These are phyloP conservation scores for Isoetes engelmannii DNA, from an alignment of 83 land plant species.

Conservation along the genomic window DNA sequence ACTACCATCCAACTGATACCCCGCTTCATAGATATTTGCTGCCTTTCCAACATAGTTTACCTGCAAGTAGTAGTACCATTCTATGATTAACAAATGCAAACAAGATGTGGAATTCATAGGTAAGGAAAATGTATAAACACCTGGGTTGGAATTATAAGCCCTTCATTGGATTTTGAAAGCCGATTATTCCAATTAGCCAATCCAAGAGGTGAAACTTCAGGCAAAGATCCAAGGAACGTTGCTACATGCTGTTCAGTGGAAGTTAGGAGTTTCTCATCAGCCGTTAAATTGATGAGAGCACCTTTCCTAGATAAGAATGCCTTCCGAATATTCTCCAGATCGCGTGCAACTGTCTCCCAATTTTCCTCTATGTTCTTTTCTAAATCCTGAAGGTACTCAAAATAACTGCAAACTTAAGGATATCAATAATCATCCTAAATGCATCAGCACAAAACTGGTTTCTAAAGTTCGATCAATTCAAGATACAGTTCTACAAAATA, in stretches of 20 bases:
- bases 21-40: constrained; percentile 77
- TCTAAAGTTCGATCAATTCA: not conserved
- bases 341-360: constrained; percentile 64
- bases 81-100: no score
- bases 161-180: constrained; percentile 68
- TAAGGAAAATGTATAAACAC: constrained; percentile 15
- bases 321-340: constrained; percentile 74
- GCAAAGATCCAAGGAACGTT: constrained; percentile 71
- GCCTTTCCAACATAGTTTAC: constrained; percentile 99
- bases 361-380: constrained; percentile 85
- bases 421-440: not conserved
- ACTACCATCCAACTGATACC: constrained; percentile 88
- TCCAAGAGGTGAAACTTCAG: constrained; percentile 29
- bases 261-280: constrained; percentile 66
- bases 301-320: constrained; percentile 59
- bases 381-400: constrained; percentile 66
- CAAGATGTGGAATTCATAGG: no score
- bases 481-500: not conserved
- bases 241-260: constrained; percentile 48
- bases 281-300: constrained; percentile 78
- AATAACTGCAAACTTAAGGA: constrained; percentile 47
- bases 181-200: constrained; percentile 40
- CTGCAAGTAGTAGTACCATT: constrained; percentile 26
- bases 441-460: not conserved
- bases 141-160: constrained; percentile 93